Percentiles rank a stretch among this genome's conserved stretches.
Evolutionary conservation across 495 filamentous ascomycete species (phyloP).

Genomic region (Neurospora sp.): DNA sequence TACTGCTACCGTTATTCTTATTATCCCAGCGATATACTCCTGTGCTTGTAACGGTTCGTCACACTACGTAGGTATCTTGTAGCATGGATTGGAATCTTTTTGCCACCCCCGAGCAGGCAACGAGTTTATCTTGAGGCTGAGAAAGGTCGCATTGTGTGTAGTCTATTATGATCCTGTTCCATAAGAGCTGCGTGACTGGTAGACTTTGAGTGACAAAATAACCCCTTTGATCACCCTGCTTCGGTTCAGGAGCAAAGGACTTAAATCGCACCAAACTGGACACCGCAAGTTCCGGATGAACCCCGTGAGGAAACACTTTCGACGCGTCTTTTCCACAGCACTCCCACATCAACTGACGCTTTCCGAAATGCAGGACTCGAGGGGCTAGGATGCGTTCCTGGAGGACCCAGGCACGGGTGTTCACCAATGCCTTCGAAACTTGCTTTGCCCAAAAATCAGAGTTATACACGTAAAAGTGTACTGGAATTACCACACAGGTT

Average conservation of each 20-base stretch:
- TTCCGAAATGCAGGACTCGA: conserved; percentile 3
- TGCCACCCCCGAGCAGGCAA: not conserved
- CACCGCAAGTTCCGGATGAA: not conserved
- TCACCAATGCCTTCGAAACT: not conserved
- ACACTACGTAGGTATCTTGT: not conserved
- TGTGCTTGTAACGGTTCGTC: too few species aligned
- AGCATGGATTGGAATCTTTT: not conserved
- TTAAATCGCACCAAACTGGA: not conserved
- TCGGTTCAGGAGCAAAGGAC: not conserved
- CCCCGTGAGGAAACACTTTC: not conserved
- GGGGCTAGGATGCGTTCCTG: conserved; percentile 2
- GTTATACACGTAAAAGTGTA: not conserved
- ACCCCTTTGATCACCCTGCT: not conserved
- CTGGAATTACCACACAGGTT: not conserved
- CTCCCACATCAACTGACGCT: not conserved
- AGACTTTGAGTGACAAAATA: not conserved
- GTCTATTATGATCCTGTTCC: too few species aligned
- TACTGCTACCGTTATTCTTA: too few species aligned
- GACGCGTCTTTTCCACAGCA: not conserved
- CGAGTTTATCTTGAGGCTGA: not conserved
- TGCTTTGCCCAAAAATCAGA: accelerated
- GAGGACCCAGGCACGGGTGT: not conserved
- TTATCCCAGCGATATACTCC: too few species aligned
- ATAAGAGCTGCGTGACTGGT: not conserved
- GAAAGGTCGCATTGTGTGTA: too few species aligned